Conservation (phyloP, 1,139 yeast species). For the Candida tetrigidarum region DNA sequence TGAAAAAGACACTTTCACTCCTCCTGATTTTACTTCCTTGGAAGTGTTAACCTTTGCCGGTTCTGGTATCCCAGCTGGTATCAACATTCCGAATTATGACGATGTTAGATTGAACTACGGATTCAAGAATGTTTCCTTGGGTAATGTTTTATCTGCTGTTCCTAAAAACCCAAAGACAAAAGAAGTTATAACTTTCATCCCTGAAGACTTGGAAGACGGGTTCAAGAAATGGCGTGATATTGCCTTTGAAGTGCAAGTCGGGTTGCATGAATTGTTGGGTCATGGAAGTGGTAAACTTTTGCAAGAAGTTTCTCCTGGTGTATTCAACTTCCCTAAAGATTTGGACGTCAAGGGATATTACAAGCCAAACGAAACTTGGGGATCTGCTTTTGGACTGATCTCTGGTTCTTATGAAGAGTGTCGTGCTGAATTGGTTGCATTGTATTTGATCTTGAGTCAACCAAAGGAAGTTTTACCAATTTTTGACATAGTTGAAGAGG, state of each 20-base stretch:
- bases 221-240: constrained; percentile 78
- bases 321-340: constrained; percentile 75
- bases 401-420: constrained; percentile 93
- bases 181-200: constrained; percentile 72
- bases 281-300: constrained; percentile 89
- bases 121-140: constrained; percentile 86
- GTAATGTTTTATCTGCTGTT: constrained; percentile 77
- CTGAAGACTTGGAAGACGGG: constrained; percentile 51
- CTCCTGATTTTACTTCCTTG: constrained; percentile 89
- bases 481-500: constrained; percentile 63
- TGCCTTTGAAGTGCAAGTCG: constrained; percentile 91
- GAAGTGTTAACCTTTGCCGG: constrained; percentile 92
- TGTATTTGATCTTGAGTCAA: constrained; percentile 73
- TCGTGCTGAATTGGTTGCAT: constrained; percentile 89
- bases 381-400: constrained; percentile 76
- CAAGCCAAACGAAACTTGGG: constrained; percentile 87
- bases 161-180: constrained; percentile 63
- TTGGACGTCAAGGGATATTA: constrained; percentile 74
- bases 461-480: constrained; percentile 62
- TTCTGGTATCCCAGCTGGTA: constrained; percentile 91
- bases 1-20: constrained; percentile 85
- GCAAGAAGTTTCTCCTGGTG: constrained; percentile 63
- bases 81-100: constrained; percentile 90
- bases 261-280: constrained; percentile 89
- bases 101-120: constrained; percentile 84